phyloP scores from a whole-genome alignment of 2,329 filamentous ascomycete genomes.

The Blastomyces gilchristii region DNA sequence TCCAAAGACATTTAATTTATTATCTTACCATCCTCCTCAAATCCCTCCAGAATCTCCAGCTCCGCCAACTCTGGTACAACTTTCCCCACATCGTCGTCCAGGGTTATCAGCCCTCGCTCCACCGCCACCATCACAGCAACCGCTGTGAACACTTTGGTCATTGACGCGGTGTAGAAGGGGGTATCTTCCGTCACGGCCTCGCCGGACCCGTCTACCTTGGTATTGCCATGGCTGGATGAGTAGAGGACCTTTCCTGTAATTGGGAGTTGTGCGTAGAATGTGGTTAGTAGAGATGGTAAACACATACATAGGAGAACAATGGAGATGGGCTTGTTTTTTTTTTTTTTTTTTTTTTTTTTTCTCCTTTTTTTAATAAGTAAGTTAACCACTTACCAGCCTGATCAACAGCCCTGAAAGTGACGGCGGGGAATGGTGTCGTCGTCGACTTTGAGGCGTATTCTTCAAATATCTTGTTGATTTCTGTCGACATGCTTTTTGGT shows the following conservation, averaged over 20 bases:
- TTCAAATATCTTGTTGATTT: not conserved
- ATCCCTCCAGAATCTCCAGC: slow-evolving; percentile 4
- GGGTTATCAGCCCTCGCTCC: not conserved
- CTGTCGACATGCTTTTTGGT: not conserved
- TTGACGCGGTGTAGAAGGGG: slow-evolving; percentile 19
- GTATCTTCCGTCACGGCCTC: slow-evolving; percentile 13
- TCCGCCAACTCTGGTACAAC: not conserved
- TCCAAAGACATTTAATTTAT: no score
- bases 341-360: no score
- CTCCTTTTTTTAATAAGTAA: no score
- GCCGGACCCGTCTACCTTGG: not conserved
- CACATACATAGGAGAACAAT: not conserved
- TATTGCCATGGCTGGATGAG: slow-evolving; percentile 4
- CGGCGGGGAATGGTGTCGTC: not conserved
- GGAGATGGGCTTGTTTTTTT: not conserved
- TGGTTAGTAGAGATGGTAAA: not conserved
- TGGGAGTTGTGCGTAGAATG: not conserved
- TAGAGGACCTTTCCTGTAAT: not conserved
- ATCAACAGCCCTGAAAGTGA: not conserved
- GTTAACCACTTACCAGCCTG: not conserved
- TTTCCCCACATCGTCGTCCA: slow-evolving; percentile 3
- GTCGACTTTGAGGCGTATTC: not conserved
- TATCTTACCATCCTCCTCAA: slow-evolving; percentile 2
- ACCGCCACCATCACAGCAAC: slow-evolving; percentile 3
- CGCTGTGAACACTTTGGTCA: slow-evolving; percentile 7